phyloP scores from a whole-genome alignment of 2,329 filamentous ascomycete genomes.

The Coniochaeta prunicola region DNA sequence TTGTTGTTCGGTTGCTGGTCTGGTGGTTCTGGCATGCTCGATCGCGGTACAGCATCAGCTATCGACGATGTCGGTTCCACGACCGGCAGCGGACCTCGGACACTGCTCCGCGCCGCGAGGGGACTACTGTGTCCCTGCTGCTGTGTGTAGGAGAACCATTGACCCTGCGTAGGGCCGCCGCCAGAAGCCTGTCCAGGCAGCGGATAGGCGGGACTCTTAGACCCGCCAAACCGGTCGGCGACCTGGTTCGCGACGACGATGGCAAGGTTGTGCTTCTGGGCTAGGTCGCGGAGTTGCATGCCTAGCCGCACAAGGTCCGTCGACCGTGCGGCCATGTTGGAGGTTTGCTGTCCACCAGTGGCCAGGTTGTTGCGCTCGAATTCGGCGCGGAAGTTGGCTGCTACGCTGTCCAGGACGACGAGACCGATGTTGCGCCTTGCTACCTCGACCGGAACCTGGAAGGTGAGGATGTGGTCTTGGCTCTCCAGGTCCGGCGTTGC shows the following conservation, averaged over 20 bases:
- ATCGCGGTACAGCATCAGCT: conserved; percentile 23
- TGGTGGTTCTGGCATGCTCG: conserved; percentile 22
- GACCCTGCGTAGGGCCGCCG: conserved; percentile 4
- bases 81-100: conserved; percentile 18
- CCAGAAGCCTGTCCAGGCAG: conserved; percentile 7
- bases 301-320: conserved; percentile 72
- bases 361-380: conserved; percentile 54
- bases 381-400: conserved; percentile 92
- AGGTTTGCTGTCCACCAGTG: conserved; percentile 25
- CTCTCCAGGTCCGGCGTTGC: conserved; percentile 84
- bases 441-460: conserved; percentile 83
- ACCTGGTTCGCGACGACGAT: conserved; percentile 95
- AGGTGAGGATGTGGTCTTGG: conserved; percentile 90
- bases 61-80: conserved; percentile 32
- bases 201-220: conserved; percentile 8
- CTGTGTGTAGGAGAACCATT: conserved; percentile 7
- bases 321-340: conserved; percentile 66
- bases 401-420: conserved; percentile 82
- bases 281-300: conserved; percentile 67
- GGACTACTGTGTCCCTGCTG: conserved; percentile 27
- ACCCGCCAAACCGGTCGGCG: conserved; percentile 66
- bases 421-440: conserved; percentile 70
- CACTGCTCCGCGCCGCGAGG: conserved; percentile 37
- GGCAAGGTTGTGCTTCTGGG: conserved; percentile 66
- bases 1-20: background rate